These are phyloP conservation scores for Cyathus pygmaeus DNA, from an alignment of 1,284 basidiomycete species.

Conservation along the genomic window DNA sequence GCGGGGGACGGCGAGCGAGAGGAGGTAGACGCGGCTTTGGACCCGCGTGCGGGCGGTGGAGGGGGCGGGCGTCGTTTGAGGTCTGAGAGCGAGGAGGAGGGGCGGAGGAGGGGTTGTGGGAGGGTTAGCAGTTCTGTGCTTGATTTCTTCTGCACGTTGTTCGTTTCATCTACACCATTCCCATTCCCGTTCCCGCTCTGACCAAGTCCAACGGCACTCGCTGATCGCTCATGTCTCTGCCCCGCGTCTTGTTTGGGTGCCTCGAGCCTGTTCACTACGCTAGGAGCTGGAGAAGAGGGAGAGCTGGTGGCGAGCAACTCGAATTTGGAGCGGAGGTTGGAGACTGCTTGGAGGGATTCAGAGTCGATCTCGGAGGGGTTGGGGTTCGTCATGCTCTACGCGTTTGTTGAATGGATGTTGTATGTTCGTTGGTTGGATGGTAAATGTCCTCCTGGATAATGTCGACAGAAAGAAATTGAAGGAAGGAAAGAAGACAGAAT, in stretches of 20 bases:
- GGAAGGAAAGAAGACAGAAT: no score
- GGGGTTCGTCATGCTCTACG: no score
- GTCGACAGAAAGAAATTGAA: no score
- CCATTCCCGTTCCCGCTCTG: constrained; percentile 46
- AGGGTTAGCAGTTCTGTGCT: constrained; percentile 38
- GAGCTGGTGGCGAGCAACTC: constrained; percentile 60
- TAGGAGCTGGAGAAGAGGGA: no score
- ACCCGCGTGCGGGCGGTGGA: constrained; percentile 59
- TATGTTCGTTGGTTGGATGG: no score
- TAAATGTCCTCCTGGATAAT: no score
- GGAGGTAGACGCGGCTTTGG: constrained; percentile 51
- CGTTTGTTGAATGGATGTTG: no score
- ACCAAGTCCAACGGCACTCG: constrained; percentile 29
- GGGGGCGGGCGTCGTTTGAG: constrained; percentile 67
- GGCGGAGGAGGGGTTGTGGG: constrained; percentile 20
- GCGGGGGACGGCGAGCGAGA: constrained; percentile 32
- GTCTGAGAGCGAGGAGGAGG: constrained; percentile 65
- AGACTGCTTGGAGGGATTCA: constrained; percentile 66
- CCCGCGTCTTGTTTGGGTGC: constrained; percentile 3
- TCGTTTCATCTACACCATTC: constrained; percentile 52
- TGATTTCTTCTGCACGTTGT: constrained; percentile 31
- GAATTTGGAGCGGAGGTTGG: constrained; percentile 72
- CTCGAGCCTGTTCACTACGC: not conserved
- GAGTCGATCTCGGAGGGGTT: constrained; percentile 55
- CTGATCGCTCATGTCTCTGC: constrained; percentile 7